A percentile compares a stretch with the other conserved stretches of the same genome.
These are phyloP conservation scores for Candida piceae DNA, from an alignment of 805 yeast genomes.

Conservation along the genomic window DNA sequence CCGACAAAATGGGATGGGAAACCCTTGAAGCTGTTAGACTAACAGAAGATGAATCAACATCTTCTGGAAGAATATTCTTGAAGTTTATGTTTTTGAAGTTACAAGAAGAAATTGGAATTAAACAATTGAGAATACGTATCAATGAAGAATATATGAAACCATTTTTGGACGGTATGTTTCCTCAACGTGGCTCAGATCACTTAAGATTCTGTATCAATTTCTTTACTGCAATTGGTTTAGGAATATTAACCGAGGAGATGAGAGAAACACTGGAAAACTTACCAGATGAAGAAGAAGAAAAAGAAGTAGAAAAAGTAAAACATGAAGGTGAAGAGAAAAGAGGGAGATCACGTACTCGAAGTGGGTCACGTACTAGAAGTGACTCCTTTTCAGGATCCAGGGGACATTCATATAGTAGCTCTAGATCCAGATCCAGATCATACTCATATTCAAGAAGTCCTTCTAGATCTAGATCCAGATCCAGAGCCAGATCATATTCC, in stretches of 20 bases:
- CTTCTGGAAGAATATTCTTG: slow-evolving; percentile 75
- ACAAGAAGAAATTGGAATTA: slow-evolving; percentile 68
- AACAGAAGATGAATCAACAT: slow-evolving; percentile 68
- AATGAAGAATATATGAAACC: slow-evolving; percentile 48
- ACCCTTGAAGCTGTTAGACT: slow-evolving; percentile 50
- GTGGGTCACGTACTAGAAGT: background rate
- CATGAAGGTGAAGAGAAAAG: slow-evolving; percentile 3
- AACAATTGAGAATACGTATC: slow-evolving; percentile 43
- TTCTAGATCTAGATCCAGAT: slow-evolving; percentile 5
- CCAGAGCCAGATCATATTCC: slow-evolving; percentile 10
- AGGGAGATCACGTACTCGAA: slow-evolving; percentile 1
- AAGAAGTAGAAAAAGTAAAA: slow-evolving; percentile 8
- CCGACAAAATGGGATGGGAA: slow-evolving; percentile 64
- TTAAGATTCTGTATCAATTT: slow-evolving; percentile 79
- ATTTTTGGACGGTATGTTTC: slow-evolving; percentile 58
- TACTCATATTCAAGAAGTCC: slow-evolving; percentile 5
- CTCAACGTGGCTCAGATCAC: slow-evolving; percentile 45
- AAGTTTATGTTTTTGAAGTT: slow-evolving; percentile 78
- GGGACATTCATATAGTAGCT: slow-evolving; percentile 2
- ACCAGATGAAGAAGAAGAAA: slow-evolving; percentile 21
- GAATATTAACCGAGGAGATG: slow-evolving; percentile 78
- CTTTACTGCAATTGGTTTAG: slow-evolving; percentile 90
- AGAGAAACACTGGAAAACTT: slow-evolving; percentile 37
- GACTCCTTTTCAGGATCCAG: slow-evolving; percentile 1
- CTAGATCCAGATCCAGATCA: slow-evolving; percentile 12